These are phyloP conservation scores for Myxozyma melibiosi DNA, from an alignment of 805 yeast genomes.

Conservation along the genomic window DNA sequence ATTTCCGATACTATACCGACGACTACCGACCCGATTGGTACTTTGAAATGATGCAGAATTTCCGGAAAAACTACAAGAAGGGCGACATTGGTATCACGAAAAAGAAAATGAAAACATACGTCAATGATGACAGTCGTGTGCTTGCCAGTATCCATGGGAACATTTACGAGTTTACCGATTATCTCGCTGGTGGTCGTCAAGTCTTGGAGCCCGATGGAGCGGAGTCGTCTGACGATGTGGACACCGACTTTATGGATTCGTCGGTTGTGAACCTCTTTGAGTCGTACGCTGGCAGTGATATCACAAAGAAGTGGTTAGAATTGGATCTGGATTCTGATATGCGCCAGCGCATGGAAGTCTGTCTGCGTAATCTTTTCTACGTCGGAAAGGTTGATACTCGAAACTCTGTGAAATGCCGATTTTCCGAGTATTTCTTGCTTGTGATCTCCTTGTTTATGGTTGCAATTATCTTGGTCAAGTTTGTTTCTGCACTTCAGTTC, in stretches of 20 bases:
- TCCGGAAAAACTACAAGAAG: constrained; percentile 43
- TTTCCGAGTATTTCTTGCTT: constrained; percentile 48
- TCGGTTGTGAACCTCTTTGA: constrained; percentile 42
- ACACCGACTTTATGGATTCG: constrained; percentile 41
- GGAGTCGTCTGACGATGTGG: constrained; percentile 34
- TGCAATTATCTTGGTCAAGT: constrained; percentile 43
- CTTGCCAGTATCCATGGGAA: constrained; percentile 44
- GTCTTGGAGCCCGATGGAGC: constrained; percentile 40
- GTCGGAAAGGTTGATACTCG: constrained; percentile 47
- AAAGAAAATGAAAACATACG: constrained; percentile 38
- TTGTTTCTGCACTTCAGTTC: constrained; percentile 48
- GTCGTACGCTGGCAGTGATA: constrained; percentile 43
- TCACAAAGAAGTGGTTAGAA: constrained; percentile 38
- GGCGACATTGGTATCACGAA: constrained; percentile 46
- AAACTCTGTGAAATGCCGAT: constrained; percentile 44
- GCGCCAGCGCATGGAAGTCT: constrained; percentile 39
- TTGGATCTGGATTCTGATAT: constrained; percentile 37
- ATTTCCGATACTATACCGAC: constrained; percentile 44
- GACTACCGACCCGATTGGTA: constrained; percentile 51
- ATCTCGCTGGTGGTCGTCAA: constrained; percentile 43
- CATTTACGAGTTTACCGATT: constrained; percentile 46
- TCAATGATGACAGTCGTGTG: constrained; percentile 40
- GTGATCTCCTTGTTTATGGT: constrained; percentile 47
- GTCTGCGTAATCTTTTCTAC: constrained; percentile 46
- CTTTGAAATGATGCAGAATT: constrained; percentile 43